Base-by-base conservation (phyloP, 805 yeast genomes). In the Pichia occidentalis region DNA sequence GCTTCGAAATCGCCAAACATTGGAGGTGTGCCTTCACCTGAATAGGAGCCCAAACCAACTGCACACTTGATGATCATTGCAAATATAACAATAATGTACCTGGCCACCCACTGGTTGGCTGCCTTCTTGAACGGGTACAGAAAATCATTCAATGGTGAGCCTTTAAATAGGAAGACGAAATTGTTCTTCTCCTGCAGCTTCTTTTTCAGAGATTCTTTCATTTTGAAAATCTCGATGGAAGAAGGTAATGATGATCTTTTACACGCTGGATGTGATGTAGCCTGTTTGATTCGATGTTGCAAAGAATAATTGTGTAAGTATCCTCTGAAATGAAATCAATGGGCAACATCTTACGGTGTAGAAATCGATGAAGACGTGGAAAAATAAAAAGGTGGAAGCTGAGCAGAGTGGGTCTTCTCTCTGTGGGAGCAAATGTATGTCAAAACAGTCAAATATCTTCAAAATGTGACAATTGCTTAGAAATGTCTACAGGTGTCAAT, bases 1-100 rank as follows among this genome's bases (percentile, higher is more conserved):
- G 97, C 97, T 59, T 92, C 98, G 53, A 92, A 90, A 56, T 92
- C 98, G 6, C 98, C 98, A 64, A 67, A 77, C 75, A 85, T 75
- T 4, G 97, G 97, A 7, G 83, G 77, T 2, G 68, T 63, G 7
- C 62, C 61, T 44, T 59, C 56, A 0, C 98, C 98, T 17, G 95
- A 85, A 54, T 76, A 88, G 4, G 86, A 71, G 1, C 97, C 98
- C 25, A 88, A 65, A 0, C 96, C 95, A 17, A 90, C 80, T 1
- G 95, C 95, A 37, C 85, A 71, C 46, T 95, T 69, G 3, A 87
- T 70, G 9, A 90, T 74, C 4, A 88, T 58, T 1, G 94, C 85
- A 43, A 84, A 73, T 34, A 84, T 60, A 3, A 84, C 68, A 19
- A 84, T 73, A 32, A 85, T 75, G 56, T 85, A 85, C 36, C 92